Evolutionary conservation across 2,329 filamentous ascomycete species (phyloP).

Genomic region (Scytalidium sp.): DNA sequence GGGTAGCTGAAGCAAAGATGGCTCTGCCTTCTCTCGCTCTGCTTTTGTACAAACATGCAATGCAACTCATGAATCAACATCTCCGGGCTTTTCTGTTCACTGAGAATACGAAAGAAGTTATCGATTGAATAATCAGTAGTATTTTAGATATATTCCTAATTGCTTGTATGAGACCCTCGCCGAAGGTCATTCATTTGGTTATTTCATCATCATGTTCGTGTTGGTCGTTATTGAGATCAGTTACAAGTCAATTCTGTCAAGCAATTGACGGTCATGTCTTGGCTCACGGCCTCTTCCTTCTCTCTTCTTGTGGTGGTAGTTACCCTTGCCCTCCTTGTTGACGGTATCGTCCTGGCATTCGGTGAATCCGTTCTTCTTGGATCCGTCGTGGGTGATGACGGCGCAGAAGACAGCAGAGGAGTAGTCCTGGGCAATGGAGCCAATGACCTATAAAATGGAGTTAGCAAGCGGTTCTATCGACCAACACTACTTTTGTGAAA

Average conservation of each 20-base stretch:
- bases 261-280: conserved; percentile 11
- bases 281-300: conserved; percentile 7
- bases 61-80: too few relatives aligned
- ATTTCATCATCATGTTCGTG: neutral
- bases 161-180: too few relatives aligned
- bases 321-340: conserved; percentile 12
- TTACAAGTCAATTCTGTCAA: conserved; percentile 17
- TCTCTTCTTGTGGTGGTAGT: conserved; percentile 9
- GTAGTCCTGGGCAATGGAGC: conserved; percentile 25
- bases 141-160: too few relatives aligned
- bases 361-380: conserved; percentile 25
- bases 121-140: too few relatives aligned
- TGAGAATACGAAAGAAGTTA: too few relatives aligned
- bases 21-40: neutral
- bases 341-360: conserved; percentile 24
- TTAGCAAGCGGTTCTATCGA: too few relatives aligned
- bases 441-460: conserved; percentile 17
- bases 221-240: neutral
- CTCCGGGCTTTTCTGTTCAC: too few relatives aligned
- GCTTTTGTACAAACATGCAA: too few relatives aligned
- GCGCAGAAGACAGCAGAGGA: conserved; percentile 26
- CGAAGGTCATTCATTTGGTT: too few relatives aligned
- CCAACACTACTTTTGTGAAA: too few relatives aligned
- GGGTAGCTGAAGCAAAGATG: neutral
- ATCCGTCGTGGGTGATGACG: conserved; percentile 27